phyloP scores from a whole-genome alignment of 129 eudicot species.

The Pseudognaphalium luteoalbum region DNA sequence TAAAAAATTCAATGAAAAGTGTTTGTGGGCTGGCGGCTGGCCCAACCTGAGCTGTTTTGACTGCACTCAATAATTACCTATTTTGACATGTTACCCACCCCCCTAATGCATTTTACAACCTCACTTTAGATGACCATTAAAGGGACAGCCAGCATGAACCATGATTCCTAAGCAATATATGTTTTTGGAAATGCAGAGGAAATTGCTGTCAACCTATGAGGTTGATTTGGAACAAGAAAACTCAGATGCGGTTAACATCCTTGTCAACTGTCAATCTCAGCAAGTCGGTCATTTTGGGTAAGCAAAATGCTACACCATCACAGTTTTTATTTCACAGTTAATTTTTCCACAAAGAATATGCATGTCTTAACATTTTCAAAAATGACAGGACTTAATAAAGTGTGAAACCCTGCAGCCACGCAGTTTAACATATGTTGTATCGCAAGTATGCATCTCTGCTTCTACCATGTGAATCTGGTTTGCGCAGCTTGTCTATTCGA shows the following conservation, averaged over 20 bases:
- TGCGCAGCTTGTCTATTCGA: slow-evolving; percentile 27
- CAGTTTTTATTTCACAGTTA: not conserved
- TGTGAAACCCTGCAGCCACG: slow-evolving; percentile 20
- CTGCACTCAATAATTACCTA: too few species aligned
- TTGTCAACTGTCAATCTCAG: slow-evolving; percentile 43
- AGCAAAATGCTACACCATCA: slow-evolving; percentile 2
- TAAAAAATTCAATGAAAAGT: not conserved
- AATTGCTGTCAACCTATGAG: slow-evolving; percentile 73
- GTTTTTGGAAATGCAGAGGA: slow-evolving; percentile 58
- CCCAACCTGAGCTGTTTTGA: not conserved
- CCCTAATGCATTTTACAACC: too few species aligned
- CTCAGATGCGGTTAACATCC: slow-evolving; percentile 31
- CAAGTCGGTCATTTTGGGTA: slow-evolving; percentile 51
- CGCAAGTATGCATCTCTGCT: slow-evolving; percentile 34
- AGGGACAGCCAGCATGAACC: not conserved
- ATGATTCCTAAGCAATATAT: not conserved
- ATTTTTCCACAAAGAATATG: not conserved
- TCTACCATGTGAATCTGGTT: slow-evolving; percentile 31
- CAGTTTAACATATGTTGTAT: slow-evolving; percentile 33
- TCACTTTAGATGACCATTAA: too few species aligned
- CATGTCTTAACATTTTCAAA: not conserved
- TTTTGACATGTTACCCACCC: not conserved
- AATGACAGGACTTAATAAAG: slow-evolving; percentile 38
- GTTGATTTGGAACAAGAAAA: slow-evolving; percentile 53
- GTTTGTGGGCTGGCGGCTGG: not conserved